Conservation (phyloP, 345 rosid genomes). For the Luvunga scandens region DNA sequence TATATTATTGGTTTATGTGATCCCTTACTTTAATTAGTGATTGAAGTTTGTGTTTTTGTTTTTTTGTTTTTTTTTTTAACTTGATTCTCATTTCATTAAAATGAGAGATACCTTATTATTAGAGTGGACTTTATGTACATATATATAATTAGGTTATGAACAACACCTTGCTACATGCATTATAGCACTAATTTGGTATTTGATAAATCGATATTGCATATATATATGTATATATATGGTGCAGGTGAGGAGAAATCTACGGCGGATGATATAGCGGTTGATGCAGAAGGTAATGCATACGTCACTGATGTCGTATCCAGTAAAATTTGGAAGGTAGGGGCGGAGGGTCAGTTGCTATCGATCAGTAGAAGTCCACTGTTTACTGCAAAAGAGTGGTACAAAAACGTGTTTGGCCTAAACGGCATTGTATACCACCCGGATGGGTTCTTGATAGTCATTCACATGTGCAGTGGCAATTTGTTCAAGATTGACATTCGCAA, state of each 20-base stretch:
- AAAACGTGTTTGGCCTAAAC: slow-evolving; percentile 57
- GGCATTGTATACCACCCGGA: slow-evolving; percentile 87
- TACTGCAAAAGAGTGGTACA: slow-evolving; percentile 64
- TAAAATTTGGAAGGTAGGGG: slow-evolving; percentile 75
- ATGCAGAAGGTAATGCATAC: slow-evolving; percentile 70
- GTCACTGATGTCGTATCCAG: slow-evolving; percentile 63
- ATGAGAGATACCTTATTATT: too few species aligned
- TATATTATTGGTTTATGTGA: too few species aligned
- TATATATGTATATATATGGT: background rate
- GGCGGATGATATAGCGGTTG: slow-evolving; percentile 84
- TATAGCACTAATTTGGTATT: too few species aligned
- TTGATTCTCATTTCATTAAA: too few species aligned
- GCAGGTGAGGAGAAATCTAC: slow-evolving; percentile 62
- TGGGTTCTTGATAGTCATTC: slow-evolving; percentile 73
- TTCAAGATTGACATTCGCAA: slow-evolving; percentile 52
- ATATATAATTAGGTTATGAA: too few species aligned
- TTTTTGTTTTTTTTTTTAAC: too few species aligned
- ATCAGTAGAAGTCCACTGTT: slow-evolving; percentile 60
- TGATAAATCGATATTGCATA: too few species aligned
- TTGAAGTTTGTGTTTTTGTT: too few species aligned
- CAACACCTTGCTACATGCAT: too few species aligned
- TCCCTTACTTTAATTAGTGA: too few species aligned
- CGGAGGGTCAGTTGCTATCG: slow-evolving; percentile 52
- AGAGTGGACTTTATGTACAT: too few species aligned
- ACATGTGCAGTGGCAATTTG: slow-evolving; percentile 61